Evolutionary conservation across 2,329 filamentous ascomycete genomes (phyloP).

Genomic region (Neopestalotiopsis clavispora): DNA sequence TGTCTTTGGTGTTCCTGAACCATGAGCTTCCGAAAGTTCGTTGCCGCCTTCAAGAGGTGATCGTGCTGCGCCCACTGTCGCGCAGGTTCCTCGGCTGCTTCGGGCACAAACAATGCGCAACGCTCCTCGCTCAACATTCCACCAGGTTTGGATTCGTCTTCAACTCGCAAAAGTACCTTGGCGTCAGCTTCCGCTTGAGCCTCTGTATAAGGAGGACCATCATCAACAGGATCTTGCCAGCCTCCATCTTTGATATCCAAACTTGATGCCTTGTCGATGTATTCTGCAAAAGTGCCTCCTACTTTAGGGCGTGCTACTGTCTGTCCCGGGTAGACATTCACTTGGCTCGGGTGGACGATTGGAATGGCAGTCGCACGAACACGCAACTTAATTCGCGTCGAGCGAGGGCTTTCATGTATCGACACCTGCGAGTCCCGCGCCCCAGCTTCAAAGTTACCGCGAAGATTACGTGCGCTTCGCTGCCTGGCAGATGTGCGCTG

Average conservation of each 20-base stretch:
- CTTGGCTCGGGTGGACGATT: slow-evolving; percentile 63
- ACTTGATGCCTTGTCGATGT: slow-evolving; percentile 53
- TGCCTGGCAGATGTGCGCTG: slow-evolving; percentile 45
- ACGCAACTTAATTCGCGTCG: slow-evolving; percentile 52
- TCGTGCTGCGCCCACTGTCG: slow-evolving; percentile 87
- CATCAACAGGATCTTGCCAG: slow-evolving; percentile 55
- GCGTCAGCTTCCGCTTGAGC: slow-evolving; percentile 73
- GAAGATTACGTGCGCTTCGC: slow-evolving; percentile 45
- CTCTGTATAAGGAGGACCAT: slow-evolving; percentile 61
- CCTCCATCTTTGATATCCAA: slow-evolving; percentile 65
- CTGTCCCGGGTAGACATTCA: slow-evolving; percentile 47
- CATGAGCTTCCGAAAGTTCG: slow-evolving; percentile 82
- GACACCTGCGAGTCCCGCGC: slow-evolving; percentile 24
- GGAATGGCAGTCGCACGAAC: slow-evolving; percentile 56
- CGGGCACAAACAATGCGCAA: slow-evolving; percentile 76
- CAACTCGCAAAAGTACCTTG: slow-evolving; percentile 68
- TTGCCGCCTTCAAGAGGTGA: slow-evolving; percentile 78
- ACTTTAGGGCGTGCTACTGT: slow-evolving; percentile 51
- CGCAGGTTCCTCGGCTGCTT: slow-evolving; percentile 73
- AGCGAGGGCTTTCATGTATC: slow-evolving; percentile 29
- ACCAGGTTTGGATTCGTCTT: slow-evolving; percentile 75
- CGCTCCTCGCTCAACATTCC: slow-evolving; percentile 73
- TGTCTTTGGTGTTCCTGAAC: slow-evolving; percentile 80
- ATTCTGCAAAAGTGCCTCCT: slow-evolving; percentile 62
- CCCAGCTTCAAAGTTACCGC: slow-evolving; percentile 33